Conservation (phyloP, 2,329 filamentous ascomycete genomes). For the Diaporthe humulicola region DNA sequence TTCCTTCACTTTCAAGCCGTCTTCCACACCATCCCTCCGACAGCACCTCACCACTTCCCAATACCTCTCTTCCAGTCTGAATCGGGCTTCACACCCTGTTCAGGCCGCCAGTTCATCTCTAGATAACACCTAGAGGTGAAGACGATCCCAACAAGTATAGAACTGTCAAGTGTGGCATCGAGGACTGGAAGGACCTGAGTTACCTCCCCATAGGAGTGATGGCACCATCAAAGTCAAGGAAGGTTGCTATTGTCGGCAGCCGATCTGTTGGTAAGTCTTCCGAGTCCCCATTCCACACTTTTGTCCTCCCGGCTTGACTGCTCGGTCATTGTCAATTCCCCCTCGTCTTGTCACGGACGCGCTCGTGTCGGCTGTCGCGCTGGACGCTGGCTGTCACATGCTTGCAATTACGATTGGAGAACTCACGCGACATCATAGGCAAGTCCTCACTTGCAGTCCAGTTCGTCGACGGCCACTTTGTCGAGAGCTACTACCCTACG, state of each 20-base stretch:
- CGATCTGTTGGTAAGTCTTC: constrained; percentile 77
- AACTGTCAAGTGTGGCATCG: constrained; percentile 12
- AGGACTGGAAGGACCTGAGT: constrained; percentile 22
- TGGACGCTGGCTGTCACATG: constrained; percentile 37
- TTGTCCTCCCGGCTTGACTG: not conserved
- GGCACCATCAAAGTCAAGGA: constrained; percentile 85
- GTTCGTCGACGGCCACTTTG: constrained; percentile 97
- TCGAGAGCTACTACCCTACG: constrained; percentile 98
- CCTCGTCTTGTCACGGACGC: not conserved
- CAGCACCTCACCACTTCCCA: not conserved
- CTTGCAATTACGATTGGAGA: constrained; percentile 28
- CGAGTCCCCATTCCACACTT: not conserved
- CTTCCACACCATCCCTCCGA: not conserved
- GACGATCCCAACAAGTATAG: constrained; percentile 20
- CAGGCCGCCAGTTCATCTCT: constrained; percentile 15
- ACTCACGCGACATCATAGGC: constrained; percentile 65
- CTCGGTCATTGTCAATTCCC: not conserved
- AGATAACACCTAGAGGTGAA: constrained; percentile 24
- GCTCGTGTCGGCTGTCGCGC: constrained; percentile 9
- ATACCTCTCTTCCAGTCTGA: not conserved
- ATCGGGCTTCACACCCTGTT: not conserved
- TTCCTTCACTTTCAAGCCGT: not conserved
- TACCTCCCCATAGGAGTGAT: constrained; percentile 55
- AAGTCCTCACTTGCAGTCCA: constrained; percentile 98
- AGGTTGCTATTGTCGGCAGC: constrained; percentile 96